A percentile compares a stretch with the other conserved stretches of the same genome.
Conservation (phyloP, 169 alveolate species). For the Plasmodium chabaudi region DNA sequence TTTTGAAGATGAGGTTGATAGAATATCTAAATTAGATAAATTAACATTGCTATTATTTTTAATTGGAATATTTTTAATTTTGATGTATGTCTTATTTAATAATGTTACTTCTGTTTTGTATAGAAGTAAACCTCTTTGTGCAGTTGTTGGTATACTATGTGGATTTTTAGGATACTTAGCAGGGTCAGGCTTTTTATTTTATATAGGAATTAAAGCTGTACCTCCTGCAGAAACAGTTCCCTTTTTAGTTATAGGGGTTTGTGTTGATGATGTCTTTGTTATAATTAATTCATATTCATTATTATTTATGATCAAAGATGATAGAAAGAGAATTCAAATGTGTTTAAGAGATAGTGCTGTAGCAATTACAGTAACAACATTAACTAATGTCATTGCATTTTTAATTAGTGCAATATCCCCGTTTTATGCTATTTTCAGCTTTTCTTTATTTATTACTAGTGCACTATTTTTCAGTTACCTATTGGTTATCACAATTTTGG, state of each 20-base stretch:
- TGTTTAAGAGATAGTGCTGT: conserved; percentile 87
- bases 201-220: conserved; percentile 84
- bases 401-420: conserved; percentile 88
- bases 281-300: conserved; percentile 85
- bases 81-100: conserved; percentile 60
- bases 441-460: conserved; percentile 84
- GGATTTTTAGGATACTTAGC: conserved; percentile 86
- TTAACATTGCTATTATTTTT: conserved; percentile 36
- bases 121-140: conserved; percentile 74
- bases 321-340: conserved; percentile 83
- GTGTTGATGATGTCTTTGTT: conserved; percentile 88
- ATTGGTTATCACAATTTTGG: conserved; percentile 83
- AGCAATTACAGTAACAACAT: conserved; percentile 87
- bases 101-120: conserved; percentile 64
- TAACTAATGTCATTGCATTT: conserved; percentile 86
- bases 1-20: conserved; percentile 69
- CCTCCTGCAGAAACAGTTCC: conserved; percentile 89
- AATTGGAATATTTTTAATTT: conserved; percentile 53
- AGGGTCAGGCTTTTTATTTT: conserved; percentile 87
- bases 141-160: conserved; percentile 84
- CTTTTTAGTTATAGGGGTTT: conserved; percentile 87
- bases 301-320: conserved; percentile 81
- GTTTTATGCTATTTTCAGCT: conserved; percentile 85
- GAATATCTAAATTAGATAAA: conserved; percentile 52
- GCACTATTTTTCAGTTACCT: conserved; percentile 86